phyloP scores from a whole-genome alignment of 441 rosid genomes.

The Cnidoscolus chayamansa region DNA sequence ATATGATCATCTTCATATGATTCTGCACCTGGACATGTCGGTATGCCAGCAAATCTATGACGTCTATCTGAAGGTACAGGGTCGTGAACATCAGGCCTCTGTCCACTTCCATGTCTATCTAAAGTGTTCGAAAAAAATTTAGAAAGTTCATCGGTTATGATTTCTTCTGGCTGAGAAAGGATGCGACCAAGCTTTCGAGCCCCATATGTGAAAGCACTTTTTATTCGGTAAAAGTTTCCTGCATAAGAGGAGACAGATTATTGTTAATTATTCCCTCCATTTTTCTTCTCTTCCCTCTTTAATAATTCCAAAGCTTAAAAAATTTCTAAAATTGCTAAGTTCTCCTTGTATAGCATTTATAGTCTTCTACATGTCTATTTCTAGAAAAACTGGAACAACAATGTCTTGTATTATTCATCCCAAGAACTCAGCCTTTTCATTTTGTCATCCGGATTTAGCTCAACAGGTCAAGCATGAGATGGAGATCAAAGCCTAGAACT shows the following conservation, averaged over 20 bases:
- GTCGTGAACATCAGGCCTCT: slow-evolving; percentile 79
- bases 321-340: background rate
- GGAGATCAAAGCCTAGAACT: background rate
- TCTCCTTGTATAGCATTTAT: background rate
- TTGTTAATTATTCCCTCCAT: background rate
- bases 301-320: background rate
- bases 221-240: slow-evolving; percentile 21
- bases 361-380: background rate
- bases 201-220: slow-evolving; percentile 22
- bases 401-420: background rate
- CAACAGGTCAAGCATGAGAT: background rate
- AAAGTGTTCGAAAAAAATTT: slow-evolving; percentile 20
- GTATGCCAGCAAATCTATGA: slow-evolving; percentile 28
- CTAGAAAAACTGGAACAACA: background rate
- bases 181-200: slow-evolving; percentile 20
- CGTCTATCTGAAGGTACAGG: slow-evolving; percentile 35
- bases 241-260: background rate
- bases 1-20: slow-evolving; percentile 43
- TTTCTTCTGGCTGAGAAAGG: slow-evolving; percentile 15
- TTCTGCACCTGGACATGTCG: slow-evolving; percentile 33
- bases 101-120: slow-evolving; percentile 62
- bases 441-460: background rate
- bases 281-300: background rate
- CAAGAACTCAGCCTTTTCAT: background rate
- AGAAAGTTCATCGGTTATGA: slow-evolving; percentile 6